phyloP scores from a whole-genome alignment of 495 filamentous ascomycete genomes.

The Aspergillus hancockii region DNA sequence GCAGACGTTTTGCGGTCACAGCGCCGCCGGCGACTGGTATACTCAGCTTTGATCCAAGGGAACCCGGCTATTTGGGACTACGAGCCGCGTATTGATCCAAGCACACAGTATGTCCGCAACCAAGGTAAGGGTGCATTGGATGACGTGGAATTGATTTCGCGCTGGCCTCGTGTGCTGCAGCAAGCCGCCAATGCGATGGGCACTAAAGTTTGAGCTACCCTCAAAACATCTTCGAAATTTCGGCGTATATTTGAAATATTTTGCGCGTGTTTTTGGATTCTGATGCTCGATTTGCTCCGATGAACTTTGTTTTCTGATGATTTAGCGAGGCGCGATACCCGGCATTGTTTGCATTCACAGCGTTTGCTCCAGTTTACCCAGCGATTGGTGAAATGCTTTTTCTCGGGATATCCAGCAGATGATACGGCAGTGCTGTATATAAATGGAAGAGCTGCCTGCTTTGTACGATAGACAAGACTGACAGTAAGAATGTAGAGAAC shows the following conservation, averaged over 20 bases:
- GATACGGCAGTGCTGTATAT: conserved; percentile 3
- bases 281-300: conserved; percentile 9
- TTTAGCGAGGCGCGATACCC: conserved; percentile 45
- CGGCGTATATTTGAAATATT: conserved; percentile 5
- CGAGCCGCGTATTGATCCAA: conserved; percentile 69
- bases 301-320: conserved; percentile 5
- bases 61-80: conserved; percentile 74
- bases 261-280: conserved; percentile 8
- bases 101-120: conserved; percentile 64
- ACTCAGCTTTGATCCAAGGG: conserved; percentile 72
- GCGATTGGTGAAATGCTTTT: conserved; percentile 2
- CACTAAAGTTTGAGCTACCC: conserved; percentile 5
- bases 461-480: conserved; percentile 2
- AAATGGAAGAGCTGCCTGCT: conserved; percentile 2
- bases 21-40: conserved; percentile 69
- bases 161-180: conserved; percentile 48
- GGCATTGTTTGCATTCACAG: conserved; percentile 18
- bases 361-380: conserved; percentile 1
- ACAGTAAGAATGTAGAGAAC: background rate
- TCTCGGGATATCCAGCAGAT: background rate
- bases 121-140: conserved; percentile 48
- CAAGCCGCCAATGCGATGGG: conserved; percentile 38
- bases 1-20: conserved; percentile 69
- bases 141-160: conserved; percentile 47
- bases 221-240: background rate